phyloP scores from a whole-genome alignment of 805 yeast genomes.

The Saccharomycopsis selenospora region DNA sequence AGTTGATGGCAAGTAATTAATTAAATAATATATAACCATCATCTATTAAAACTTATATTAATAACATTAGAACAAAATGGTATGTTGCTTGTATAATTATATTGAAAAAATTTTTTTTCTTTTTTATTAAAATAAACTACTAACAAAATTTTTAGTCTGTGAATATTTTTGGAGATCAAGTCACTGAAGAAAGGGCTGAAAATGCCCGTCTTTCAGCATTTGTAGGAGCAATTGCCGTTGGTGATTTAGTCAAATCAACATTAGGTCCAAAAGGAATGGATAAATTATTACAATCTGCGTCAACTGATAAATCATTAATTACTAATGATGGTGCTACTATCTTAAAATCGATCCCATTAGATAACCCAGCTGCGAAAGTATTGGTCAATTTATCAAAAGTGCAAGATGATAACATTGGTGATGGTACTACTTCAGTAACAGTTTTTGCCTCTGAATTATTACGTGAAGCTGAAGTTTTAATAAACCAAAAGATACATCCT shows the following conservation, averaged over 20 bases:
- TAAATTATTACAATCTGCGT: slow-evolving; percentile 80
- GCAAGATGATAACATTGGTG: slow-evolving; percentile 98
- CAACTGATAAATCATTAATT: slow-evolving; percentile 69
- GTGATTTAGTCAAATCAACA: slow-evolving; percentile 82
- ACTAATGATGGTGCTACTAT: slow-evolving; percentile 99
- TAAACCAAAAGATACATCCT: slow-evolving; percentile 92
- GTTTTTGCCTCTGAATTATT: slow-evolving; percentile 84
- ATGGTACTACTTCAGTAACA: slow-evolving; percentile 96
- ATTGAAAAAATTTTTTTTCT: background rate
- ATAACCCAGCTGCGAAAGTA: slow-evolving; percentile 95
- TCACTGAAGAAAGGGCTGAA: slow-evolving; percentile 95
- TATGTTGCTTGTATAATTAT: background rate
- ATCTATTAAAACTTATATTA: background rate
- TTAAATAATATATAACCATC: too few species aligned
- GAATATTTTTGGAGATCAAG: slow-evolving; percentile 94
- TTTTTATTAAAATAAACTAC: background rate
- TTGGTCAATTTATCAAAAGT: slow-evolving; percentile 91
- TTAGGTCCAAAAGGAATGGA: slow-evolving; percentile 99
- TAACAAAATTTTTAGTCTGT: slow-evolving; percentile 45
- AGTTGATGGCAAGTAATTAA: too few species aligned
- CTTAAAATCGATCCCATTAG: slow-evolving; percentile 85
- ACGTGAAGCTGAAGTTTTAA: slow-evolving; percentile 89
- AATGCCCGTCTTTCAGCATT: slow-evolving; percentile 96
- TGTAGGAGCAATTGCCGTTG: slow-evolving; percentile 98
- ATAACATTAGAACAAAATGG: background rate